Percentiles rank a stretch among this genome's conserved stretches.
Conservation (phyloP, 1,139 yeast species). For the Taiozyma onychis region DNA sequence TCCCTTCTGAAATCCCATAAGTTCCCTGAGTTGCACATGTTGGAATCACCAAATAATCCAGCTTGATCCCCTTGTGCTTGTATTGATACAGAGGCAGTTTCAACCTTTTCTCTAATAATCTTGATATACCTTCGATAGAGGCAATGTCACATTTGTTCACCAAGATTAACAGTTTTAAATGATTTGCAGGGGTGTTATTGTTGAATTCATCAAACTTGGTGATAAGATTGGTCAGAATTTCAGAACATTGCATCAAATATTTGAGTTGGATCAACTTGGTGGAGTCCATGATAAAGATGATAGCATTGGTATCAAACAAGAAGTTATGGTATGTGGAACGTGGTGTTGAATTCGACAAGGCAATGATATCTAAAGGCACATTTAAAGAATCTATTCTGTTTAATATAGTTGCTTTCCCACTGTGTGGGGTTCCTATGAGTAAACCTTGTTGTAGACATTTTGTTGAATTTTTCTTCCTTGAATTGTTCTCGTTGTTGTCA, state of each 20-base stretch:
- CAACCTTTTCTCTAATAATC: conserved; percentile 10
- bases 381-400: conserved; percentile 9
- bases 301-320: conserved; percentile 12
- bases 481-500: neutral
- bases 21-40: conserved; percentile 9
- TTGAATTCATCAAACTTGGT: neutral
- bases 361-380: conserved; percentile 14
- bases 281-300: conserved; percentile 17
- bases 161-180: conserved; percentile 7
- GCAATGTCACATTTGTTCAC: conserved; percentile 17
- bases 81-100: conserved; percentile 1
- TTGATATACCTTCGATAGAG: neutral
- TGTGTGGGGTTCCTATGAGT: neutral
- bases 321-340: conserved; percentile 15
- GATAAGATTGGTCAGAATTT: neutral
- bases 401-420: conserved; percentile 3
- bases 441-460: neutral
- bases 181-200: neutral
- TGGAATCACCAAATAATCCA: conserved; percentile 17
- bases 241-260: conserved; percentile 8
- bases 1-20: conserved; percentile 22
- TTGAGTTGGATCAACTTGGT: conserved; percentile 7
- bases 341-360: conserved; percentile 17
- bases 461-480: neutral
- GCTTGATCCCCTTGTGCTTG: neutral